Evolutionary conservation across 352 stramenopile genomes (phyloP), one percentile per base, ranked within the genome.

Genomic region (Globisporangium viniferum): DNA sequence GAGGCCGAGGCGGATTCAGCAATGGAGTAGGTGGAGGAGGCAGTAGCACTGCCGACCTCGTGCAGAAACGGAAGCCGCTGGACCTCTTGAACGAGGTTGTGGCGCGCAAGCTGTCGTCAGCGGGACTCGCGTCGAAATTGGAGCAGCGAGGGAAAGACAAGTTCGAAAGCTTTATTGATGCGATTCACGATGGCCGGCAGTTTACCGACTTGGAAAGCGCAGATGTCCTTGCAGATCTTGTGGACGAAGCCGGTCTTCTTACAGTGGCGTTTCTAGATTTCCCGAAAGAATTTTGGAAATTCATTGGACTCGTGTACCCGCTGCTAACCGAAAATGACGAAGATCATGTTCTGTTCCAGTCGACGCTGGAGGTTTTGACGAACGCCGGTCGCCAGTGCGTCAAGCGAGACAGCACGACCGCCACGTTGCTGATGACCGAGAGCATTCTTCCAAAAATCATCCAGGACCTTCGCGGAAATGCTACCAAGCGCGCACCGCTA

Each of bases 271-370:
- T 91, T 41, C 64, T 95, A 18, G 86, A 94, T 14, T 92, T 83
- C 33, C 89, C 90, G 15, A 80, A 80, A 59, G 87, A 97, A 3
- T 96, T 95, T 63, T 95, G 87, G 86, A 88, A 87, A 62, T 81
- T 92, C 55, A 67, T 69, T 2, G 86, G 81, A 1, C 22, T 85
- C n/a, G 53, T 93, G 31, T 67, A 77, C 35, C 77, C 83, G 6
- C 79, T 91, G 7, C 51, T 94, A 31, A 62, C 66, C 8, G 81
- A 90, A 22, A 66, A 80, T 9, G 82, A 84, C 24, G 81, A 88
- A 12, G 67, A 76, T 2, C 72, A 86, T 39, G 27, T 70, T 18
- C 44, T 89, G 4, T 92, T 92, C 54, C 55, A 46, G n/a, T 69
- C 68, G 5, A 60, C 61, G 10, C 65, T 77, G 14, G 18, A 80